Conservation (phyloP, 768 basidiomycete genomes). For the Arthromyces matolae region DNA sequence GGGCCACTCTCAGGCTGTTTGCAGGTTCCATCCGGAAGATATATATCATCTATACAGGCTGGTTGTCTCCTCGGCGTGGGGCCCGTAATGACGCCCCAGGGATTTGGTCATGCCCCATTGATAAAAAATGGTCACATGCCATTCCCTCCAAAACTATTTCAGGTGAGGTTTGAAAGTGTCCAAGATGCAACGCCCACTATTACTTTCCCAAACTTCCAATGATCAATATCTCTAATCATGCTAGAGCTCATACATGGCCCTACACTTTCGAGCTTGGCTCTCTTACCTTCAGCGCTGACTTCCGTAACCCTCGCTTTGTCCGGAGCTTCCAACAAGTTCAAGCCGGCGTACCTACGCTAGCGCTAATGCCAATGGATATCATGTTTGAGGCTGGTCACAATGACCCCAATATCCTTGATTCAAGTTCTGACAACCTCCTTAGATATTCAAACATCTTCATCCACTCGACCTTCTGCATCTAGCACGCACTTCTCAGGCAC, state of each 20-base stretch:
- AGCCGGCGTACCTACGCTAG: not conserved
- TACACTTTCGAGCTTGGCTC: not conserved
- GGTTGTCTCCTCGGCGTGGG: too few relatives aligned
- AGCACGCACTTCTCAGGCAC: conserved; percentile 32
- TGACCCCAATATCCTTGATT: not conserved
- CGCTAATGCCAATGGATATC: conserved; percentile 19
- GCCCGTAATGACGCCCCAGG: too few relatives aligned
- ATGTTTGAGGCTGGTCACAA: conserved; percentile 18
- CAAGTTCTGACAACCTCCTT: not conserved
- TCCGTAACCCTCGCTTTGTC: not conserved
- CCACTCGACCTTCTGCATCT: conserved; percentile 38
- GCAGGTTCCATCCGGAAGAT: too few relatives aligned
- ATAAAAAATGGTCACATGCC: too few relatives aligned
- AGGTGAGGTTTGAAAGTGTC: too few relatives aligned
- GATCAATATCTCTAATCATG: too few relatives aligned
- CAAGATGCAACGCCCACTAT: too few relatives aligned
- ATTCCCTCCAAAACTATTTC: too few relatives aligned
- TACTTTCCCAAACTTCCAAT: too few relatives aligned
- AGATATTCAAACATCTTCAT: conserved; percentile 35
- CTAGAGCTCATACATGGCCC: not conserved
- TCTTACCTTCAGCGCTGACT: not conserved
- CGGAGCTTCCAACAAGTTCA: not conserved
- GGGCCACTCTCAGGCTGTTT: too few relatives aligned
- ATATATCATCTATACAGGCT: too few relatives aligned
- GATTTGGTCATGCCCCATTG: too few relatives aligned